Conservation (phyloP, 768 basidiomycete genomes). For the Leccinum disarticulatum region DNA sequence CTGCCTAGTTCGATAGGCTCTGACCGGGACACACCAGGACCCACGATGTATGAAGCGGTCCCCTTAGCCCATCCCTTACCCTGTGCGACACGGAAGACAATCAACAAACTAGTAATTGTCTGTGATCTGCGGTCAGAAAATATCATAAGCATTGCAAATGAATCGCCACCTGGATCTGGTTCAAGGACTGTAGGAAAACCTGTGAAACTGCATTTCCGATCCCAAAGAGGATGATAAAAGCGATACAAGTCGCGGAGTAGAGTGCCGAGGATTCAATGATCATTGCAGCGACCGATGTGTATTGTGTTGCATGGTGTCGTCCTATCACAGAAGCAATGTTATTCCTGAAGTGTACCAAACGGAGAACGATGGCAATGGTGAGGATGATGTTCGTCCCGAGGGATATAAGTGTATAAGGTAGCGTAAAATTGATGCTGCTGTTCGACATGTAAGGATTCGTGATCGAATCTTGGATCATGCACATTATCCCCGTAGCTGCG, state of each 20-base stretch:
- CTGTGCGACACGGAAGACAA: background rate
- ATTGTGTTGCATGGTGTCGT: background rate
- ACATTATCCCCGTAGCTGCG: no score
- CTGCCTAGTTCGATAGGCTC: background rate
- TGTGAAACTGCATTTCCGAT: background rate
- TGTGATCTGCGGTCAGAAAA: background rate
- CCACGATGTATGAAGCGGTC: background rate
- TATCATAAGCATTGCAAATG: background rate
- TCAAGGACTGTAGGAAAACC: background rate
- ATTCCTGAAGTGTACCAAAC: background rate
- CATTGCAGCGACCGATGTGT: background rate
- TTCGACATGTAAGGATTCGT: no score
- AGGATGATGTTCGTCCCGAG: background rate
- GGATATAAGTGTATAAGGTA: background rate
- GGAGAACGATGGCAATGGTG: background rate
- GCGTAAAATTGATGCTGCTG: background rate
- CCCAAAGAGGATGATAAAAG: background rate
- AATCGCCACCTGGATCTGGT: background rate
- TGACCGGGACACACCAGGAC: background rate
- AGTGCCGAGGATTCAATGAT: background rate
- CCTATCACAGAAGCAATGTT: background rate
- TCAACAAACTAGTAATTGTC: background rate
- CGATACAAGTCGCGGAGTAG: background rate
- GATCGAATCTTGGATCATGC: no score
- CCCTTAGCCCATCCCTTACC: background rate